phyloP scores from a whole-genome alignment of 2,329 filamentous ascomycete species.

The Catunica adiposa region DNA sequence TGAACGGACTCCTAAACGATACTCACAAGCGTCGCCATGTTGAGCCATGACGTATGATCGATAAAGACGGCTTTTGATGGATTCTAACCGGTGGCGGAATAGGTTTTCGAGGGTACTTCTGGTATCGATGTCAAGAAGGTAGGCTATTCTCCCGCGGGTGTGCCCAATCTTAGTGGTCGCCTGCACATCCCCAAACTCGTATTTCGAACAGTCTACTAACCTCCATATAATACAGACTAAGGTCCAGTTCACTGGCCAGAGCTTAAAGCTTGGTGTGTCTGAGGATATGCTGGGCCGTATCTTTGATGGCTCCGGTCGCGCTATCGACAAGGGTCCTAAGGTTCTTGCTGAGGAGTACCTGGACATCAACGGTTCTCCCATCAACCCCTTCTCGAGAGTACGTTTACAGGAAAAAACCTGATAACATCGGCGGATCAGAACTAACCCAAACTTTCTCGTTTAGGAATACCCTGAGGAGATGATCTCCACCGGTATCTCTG shows the following conservation, averaged over 20 bases:
- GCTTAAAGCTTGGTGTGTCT: constrained; percentile 94
- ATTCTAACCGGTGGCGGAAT: constrained; percentile 15
- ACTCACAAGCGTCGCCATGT: background rate
- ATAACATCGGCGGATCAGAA: background rate
- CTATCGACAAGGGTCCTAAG: constrained; percentile 98
- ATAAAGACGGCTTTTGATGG: background rate
- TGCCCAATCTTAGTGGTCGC: background rate
- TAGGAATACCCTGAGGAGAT: constrained; percentile 98
- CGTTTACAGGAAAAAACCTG: constrained; percentile 19
- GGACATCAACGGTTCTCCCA: constrained; percentile 96
- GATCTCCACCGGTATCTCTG: constrained; percentile 98
- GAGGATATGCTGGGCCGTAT: constrained; percentile 99
- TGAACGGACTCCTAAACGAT: constrained; percentile 14
- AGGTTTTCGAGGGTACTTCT: constrained; percentile 94
- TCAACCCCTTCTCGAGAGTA: constrained; percentile 95
- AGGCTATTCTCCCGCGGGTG: constrained; percentile 17
- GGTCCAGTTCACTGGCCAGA: constrained; percentile 94
- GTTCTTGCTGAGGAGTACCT: constrained; percentile 95
- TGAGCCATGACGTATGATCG: background rate
- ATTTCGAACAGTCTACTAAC: constrained; percentile 18
- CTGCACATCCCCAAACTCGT: background rate
- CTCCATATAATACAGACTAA: constrained; percentile 46
- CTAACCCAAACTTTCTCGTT: background rate
- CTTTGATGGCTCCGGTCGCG: constrained; percentile 92
- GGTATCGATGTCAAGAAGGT: constrained; percentile 99